Base-by-base conservation (phyloP, 2,329 filamentous ascomycete genomes). In the Xylogone sp. region DNA sequence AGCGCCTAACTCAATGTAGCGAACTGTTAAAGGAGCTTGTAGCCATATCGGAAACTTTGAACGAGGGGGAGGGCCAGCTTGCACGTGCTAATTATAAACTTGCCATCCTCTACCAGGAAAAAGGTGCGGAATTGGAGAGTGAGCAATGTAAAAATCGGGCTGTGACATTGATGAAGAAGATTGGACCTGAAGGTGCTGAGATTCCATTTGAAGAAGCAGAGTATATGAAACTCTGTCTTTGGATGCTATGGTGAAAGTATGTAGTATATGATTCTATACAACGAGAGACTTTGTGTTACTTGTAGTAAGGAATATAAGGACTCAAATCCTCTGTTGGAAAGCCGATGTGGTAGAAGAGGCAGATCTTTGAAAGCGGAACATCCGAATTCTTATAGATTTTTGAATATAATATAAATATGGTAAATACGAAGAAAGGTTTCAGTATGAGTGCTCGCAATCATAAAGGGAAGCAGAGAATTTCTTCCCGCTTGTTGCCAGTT, bases 191-290 rank as follows among this genome's bases (percentile, higher is more conserved):
- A 9, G 16, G 4, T 4, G 42, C 27, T 16, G 49, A 42, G 10
- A 12, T 16, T 12, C 49, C 20, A 3, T 50, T 48, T 42, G 43
- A 50, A 21, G 27, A 50, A 22, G 19, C 16, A 22, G 49, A 50
- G 43, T 50, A 47, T 7, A 31, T 48, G 43, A 50, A 50, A 22
- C 49, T 48, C 18, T 50, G 49, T 48, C 49, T 24, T n/a, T 50
- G 27, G 27, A 50, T 50, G 49, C 34, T 50, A 27, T 50, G 49
- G 49, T 50, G 13, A 47, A 16, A 49, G 20, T 9, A 45, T 16
- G 27, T 31, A 13, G 21, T 29, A 19, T 45, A 24, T 44, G 18
- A 27, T 10, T 27, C 24, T 27, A 27, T 10, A 27, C 10, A 27
- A 27, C 24, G 10, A 27, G 24, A 27, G 24, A 27, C 10, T 27